Evolutionary conservation across 768 basidiomycete species (phyloP).

Genomic region (Boletus barrowsii): DNA sequence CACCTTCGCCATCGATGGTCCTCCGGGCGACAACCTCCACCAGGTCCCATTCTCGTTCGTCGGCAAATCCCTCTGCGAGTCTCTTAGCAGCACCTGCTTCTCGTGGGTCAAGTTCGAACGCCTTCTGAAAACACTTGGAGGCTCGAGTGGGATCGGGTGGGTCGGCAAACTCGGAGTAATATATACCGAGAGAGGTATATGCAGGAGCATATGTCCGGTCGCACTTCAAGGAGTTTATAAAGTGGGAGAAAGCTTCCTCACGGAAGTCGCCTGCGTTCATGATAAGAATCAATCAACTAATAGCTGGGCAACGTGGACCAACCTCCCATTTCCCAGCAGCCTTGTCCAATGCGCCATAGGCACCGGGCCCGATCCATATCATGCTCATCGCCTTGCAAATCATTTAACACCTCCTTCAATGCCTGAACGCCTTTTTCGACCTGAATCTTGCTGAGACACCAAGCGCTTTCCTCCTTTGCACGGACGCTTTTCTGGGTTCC

Average conservation of each 20-base stretch:
- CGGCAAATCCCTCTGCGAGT: constrained; percentile 86
- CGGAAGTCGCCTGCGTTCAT: constrained; percentile 40
- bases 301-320: constrained; percentile 19
- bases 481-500: constrained; percentile 50
- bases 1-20: constrained; percentile 92
- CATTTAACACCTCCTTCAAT: constrained; percentile 47
- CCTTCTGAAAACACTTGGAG: constrained; percentile 96
- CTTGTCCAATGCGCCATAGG: constrained; percentile 81
- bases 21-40: constrained; percentile 92
- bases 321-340: constrained; percentile 74
- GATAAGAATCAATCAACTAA: background rate
- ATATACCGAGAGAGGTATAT: constrained; percentile 90
- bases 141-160: constrained; percentile 84
- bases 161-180: constrained; percentile 67
- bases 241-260: constrained; percentile 72
- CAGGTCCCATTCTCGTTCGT: constrained; percentile 92
- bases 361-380: constrained; percentile 69
- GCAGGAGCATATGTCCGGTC: constrained; percentile 80
- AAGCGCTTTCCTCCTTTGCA: constrained; percentile 78
- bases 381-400: constrained; percentile 43
- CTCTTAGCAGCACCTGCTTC: constrained; percentile 82
- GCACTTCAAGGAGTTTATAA: constrained; percentile 76
- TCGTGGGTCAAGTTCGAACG: constrained; percentile 91
- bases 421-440: constrained; percentile 44
- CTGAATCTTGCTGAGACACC: constrained; percentile 66